Conservation (phyloP, 495 filamentous ascomycete species). For the Podospora sp. region DNA sequence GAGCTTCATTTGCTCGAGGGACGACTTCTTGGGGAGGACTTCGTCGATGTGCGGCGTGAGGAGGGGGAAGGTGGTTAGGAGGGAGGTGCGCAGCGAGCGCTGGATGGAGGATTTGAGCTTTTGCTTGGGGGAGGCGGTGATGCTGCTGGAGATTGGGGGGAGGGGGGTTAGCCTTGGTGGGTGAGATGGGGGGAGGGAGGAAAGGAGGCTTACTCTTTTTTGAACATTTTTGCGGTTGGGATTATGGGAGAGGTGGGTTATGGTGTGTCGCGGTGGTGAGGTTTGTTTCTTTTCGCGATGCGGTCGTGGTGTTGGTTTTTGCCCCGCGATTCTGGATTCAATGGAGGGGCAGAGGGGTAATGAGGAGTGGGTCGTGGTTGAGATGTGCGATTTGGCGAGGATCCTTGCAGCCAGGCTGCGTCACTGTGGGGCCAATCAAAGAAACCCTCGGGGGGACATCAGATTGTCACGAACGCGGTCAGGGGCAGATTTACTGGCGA, state of each 20-base stretch:
- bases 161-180: slow-evolving; percentile 11
- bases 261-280: slow-evolving; percentile 8
- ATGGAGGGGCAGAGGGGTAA: slow-evolving; percentile 27
- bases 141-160: slow-evolving; percentile 47
- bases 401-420: slow-evolving; percentile 11
- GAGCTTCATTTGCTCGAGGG: slow-evolving; percentile 88
- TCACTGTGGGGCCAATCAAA: slow-evolving; percentile 18
- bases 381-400: slow-evolving; percentile 21
- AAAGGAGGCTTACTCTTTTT: slow-evolving; percentile 70
- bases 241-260: background rate
- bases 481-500: background rate
- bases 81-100: slow-evolving; percentile 76
- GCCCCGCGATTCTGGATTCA: slow-evolving; percentile 30
- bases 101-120: slow-evolving; percentile 98
- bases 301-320: slow-evolving; percentile 17
- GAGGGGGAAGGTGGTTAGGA: slow-evolving; percentile 81
- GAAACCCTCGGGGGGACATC: background rate
- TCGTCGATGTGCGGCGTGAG: slow-evolving; percentile 90
- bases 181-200: background rate
- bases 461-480: slow-evolving; percentile 9
- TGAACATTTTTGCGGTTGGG: slow-evolving; percentile 66
- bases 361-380: background rate
- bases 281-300: background rate
- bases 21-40: slow-evolving; percentile 93
- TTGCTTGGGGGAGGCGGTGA: slow-evolving; percentile 77